A percentile compares a stretch with the other conserved stretches of the same genome.
These are phyloP conservation scores for Candida piceae DNA, from an alignment of 805 yeast genomes.

Conservation along the genomic window DNA sequence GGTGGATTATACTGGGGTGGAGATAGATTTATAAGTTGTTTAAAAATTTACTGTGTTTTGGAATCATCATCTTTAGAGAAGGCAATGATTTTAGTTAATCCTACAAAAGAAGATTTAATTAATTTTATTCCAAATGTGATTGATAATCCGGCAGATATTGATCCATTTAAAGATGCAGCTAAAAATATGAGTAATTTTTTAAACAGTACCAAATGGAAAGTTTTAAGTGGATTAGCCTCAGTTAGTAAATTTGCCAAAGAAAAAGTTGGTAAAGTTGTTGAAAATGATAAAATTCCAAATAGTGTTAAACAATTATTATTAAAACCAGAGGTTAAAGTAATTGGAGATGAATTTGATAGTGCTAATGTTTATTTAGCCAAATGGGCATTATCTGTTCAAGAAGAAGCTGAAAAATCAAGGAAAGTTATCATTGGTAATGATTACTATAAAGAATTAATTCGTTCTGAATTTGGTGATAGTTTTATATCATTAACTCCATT, in stretches of 20 bases:
- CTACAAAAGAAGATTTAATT: constrained; percentile 59
- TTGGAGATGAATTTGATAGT: constrained; percentile 88
- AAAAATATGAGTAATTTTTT: constrained; percentile 43
- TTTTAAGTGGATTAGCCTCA: constrained; percentile 78
- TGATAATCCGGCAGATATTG: constrained; percentile 30
- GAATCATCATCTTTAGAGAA: constrained; percentile 70
- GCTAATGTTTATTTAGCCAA: constrained; percentile 90
- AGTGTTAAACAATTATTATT: constrained; percentile 53
- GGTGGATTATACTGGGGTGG: constrained; percentile 87
- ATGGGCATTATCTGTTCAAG: constrained; percentile 94
- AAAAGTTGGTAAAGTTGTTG: constrained; percentile 56
- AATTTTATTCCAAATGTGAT: constrained; percentile 48
- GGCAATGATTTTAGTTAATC: constrained; percentile 71
- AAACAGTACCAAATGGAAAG: constrained; percentile 76
- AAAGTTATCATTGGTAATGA: constrained; percentile 51
- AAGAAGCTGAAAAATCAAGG: constrained; percentile 71
- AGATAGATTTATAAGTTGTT: constrained; percentile 55
- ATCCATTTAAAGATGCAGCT: constrained; percentile 26
- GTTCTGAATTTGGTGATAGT: constrained; percentile 54
- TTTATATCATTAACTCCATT: constrained; percentile 48
- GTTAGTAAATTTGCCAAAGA: constrained; percentile 63
- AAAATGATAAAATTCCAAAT: constrained; percentile 41
- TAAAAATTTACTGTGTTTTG: constrained; percentile 52
- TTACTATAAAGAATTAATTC: constrained; percentile 49
- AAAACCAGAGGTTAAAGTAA: constrained; percentile 73